phyloP scores from a whole-genome alignment of 2,329 filamentous ascomycete species.

The Nemania sp. region DNA sequence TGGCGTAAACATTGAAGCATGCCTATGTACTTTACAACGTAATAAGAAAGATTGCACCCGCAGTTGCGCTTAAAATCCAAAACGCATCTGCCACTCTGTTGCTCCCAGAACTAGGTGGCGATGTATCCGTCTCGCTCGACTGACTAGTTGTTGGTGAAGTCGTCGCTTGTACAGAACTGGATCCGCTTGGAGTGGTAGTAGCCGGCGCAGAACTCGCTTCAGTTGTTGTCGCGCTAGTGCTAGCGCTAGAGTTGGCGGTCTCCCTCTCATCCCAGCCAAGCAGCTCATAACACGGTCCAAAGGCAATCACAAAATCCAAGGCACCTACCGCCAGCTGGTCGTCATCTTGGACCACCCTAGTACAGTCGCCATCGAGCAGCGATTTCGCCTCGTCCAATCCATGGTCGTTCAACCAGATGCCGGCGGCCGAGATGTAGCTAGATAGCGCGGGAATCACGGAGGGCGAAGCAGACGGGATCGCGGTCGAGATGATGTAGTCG shows the following conservation, averaged over 20 bases:
- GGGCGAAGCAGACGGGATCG: constrained; percentile 18
- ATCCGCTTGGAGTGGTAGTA: not conserved
- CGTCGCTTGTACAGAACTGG: not conserved
- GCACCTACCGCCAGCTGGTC: not conserved
- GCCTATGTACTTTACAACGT: not conserved
- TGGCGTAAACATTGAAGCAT: not conserved
- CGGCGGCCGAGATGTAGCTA: constrained; percentile 25
- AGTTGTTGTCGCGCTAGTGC: constrained; percentile 8
- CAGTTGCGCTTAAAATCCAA: not conserved
- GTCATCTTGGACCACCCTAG: not conserved
- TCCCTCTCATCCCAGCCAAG: constrained; percentile 15
- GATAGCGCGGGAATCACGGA: constrained; percentile 11
- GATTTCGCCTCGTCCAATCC: constrained; percentile 11
- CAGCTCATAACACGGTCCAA: constrained; percentile 14
- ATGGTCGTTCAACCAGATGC: constrained; percentile 26
- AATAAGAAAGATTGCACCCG: not conserved
- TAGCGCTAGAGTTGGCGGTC: not conserved
- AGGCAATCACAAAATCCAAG: constrained; percentile 19
- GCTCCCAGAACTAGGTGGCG: constrained; percentile 7
- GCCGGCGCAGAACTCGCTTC: not conserved
- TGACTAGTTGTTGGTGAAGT: constrained; percentile 6
- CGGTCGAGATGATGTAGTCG: constrained; percentile 18
- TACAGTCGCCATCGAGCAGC: constrained; percentile 11
- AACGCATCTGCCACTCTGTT: not conserved
- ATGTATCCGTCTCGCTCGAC: not conserved